Evolutionary conservation across 768 basidiomycete species (phyloP).

Genomic region (Boletus eberwhitei): DNA sequence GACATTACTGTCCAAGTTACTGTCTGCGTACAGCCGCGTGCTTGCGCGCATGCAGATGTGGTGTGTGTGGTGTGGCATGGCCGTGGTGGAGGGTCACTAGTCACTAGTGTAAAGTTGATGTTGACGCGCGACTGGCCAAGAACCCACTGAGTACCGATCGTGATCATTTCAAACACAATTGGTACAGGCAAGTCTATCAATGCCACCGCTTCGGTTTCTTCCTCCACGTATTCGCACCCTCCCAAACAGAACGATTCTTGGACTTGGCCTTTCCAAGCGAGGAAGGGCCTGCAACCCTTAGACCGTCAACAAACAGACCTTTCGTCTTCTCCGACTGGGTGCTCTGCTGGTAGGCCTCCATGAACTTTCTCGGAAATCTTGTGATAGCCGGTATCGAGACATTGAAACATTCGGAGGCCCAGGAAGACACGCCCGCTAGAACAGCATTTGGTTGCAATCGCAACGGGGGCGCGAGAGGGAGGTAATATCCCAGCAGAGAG

Average conservation of each 20-base stretch:
- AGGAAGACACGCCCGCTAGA: slow-evolving; percentile 56
- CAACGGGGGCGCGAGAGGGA: slow-evolving; percentile 47
- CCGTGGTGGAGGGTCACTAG: too few relatives aligned
- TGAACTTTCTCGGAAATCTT: slow-evolving; percentile 22
- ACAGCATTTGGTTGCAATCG: slow-evolving; percentile 42
- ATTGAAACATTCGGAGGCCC: slow-evolving; percentile 40
- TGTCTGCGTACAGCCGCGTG: too few relatives aligned
- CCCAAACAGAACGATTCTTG: slow-evolving; percentile 25
- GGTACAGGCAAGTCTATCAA: background rate
- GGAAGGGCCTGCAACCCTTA: slow-evolving; percentile 14
- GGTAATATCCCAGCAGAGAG: slow-evolving; percentile 71
- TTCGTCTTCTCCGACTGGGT: slow-evolving; percentile 9
- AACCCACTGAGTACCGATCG: background rate
- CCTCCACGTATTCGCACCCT: slow-evolving; percentile 11
- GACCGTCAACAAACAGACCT: slow-evolving; percentile 23
- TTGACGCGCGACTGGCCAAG: background rate
- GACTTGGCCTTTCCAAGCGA: slow-evolving; percentile 21
- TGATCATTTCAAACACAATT: too few relatives aligned
- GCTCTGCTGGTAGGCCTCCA: slow-evolving; percentile 19
- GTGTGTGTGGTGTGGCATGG: too few relatives aligned
- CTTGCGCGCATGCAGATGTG: too few relatives aligned
- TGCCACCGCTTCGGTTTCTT: slow-evolving; percentile 20
- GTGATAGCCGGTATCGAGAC: slow-evolving; percentile 17
- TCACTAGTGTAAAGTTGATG: too few relatives aligned
- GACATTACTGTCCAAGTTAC: too few relatives aligned